Evolutionary conservation across 345 rosid genomes (phyloP).

Genomic region (Acer yangbiense): DNA sequence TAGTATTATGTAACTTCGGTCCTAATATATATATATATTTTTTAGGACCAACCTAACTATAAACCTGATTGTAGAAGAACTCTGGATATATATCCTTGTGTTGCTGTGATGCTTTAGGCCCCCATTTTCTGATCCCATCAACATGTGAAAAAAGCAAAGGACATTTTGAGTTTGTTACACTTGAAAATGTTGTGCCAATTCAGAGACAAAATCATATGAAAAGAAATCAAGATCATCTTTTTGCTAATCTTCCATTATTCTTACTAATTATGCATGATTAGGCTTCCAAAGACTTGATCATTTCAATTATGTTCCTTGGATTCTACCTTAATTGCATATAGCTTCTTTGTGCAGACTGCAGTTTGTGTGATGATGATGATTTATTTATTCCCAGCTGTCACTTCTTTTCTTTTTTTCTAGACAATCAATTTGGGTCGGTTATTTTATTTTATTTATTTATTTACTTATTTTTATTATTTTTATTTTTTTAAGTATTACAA

Average conservation of each 20-base stretch:
- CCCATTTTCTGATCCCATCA: neutral
- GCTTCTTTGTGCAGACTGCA: neutral
- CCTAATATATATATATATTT: too few species aligned
- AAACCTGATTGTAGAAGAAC: too few species aligned
- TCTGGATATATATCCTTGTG: too few species aligned
- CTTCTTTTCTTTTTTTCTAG: neutral
- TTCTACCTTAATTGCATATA: neutral
- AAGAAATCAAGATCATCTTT: neutral
- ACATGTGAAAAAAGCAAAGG: neutral
- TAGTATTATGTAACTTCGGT: too few species aligned
- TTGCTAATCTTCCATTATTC: neutral
- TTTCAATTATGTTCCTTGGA: conserved; percentile 5
- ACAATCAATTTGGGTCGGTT: neutral
- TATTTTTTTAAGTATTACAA: too few species aligned
- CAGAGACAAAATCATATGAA: conserved; percentile 17
- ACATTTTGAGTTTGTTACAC: neutral
- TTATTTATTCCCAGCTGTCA: neutral
- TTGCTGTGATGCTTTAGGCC: neutral
- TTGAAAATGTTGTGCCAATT: neutral
- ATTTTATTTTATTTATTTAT: too few species aligned
- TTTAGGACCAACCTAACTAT: too few species aligned
- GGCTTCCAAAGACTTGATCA: too few species aligned
- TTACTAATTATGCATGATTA: too few species aligned
- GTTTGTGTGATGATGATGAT: neutral
- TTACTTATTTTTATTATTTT: too few species aligned